Percentiles rank a stretch among this genome's conserved stretches.
These are phyloP conservation scores for Kalaharituber pfeilii DNA, from an alignment of 2,329 filamentous ascomycete species.

Conservation along the genomic window DNA sequence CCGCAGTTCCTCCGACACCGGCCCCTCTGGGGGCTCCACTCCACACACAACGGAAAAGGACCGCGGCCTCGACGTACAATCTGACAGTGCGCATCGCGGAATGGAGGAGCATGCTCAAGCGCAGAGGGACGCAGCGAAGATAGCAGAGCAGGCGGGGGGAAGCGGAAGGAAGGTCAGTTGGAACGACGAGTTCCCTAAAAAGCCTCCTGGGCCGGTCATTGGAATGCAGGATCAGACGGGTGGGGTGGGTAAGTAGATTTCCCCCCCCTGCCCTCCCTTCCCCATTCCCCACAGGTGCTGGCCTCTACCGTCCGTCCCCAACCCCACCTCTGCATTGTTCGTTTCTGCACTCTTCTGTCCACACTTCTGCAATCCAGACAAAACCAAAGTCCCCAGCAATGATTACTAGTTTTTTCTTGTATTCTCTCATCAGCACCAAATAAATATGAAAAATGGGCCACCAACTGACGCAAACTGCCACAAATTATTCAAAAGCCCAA, in stretches of 20 bases:
- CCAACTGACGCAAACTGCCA: background rate
- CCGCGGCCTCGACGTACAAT: background rate
- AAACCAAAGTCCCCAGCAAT: too few relatives aligned
- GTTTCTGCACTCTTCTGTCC: background rate
- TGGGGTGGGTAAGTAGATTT: background rate
- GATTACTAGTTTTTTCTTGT: too few relatives aligned
- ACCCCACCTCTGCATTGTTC: too few relatives aligned
- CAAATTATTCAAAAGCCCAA: background rate
- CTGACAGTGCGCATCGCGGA: background rate
- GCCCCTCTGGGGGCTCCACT: too few relatives aligned
- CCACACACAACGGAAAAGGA: background rate
- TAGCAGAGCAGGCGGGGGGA: background rate
- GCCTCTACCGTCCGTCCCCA: too few relatives aligned
- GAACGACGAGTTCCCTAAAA: background rate
- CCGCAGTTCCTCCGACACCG: too few relatives aligned
- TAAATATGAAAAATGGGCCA: background rate
- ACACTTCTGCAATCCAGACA: background rate
- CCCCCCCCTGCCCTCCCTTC: background rate
- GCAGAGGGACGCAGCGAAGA: background rate
- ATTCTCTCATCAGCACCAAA: background rate
- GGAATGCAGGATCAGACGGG: background rate
- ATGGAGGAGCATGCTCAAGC: background rate
- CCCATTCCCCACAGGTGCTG: too few relatives aligned
- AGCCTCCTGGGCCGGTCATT: background rate
- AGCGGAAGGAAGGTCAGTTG: background rate